Evolutionary conservation across 768 basidiomycete species (phyloP).

Genomic region (Botryobasidium botryosum): DNA sequence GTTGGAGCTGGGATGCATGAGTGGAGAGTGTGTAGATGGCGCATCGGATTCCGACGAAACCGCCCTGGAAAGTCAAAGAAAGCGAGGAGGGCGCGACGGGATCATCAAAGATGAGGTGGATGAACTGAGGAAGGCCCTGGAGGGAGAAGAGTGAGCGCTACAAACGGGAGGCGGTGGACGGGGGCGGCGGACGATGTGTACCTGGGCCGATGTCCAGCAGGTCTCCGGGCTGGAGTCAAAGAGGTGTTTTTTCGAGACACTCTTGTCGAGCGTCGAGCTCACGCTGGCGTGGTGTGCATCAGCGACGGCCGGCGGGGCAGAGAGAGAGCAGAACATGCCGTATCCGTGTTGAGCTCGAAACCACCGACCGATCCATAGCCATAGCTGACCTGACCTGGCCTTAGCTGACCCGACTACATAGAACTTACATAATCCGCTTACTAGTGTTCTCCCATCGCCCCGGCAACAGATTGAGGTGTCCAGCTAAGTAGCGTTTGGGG

Average conservation of each 20-base stretch:
- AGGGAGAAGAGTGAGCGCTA: background rate
- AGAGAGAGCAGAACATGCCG: too few species aligned
- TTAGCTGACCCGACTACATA: too few species aligned
- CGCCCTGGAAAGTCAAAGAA: constrained; percentile 65
- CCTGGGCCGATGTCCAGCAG: constrained; percentile 76
- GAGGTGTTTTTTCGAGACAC: constrained; percentile 50
- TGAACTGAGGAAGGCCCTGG: constrained; percentile 64
- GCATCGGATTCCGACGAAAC: constrained; percentile 62
- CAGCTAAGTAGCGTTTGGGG: too few species aligned
- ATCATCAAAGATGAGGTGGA: constrained; percentile 43
- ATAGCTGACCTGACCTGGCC: too few species aligned
- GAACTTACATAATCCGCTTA: too few species aligned
- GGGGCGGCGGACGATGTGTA: constrained; percentile 16
- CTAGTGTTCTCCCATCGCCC: too few species aligned
- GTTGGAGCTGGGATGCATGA: constrained; percentile 28
- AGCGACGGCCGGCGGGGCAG: too few species aligned
- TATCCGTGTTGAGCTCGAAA: too few species aligned
- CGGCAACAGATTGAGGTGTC: too few species aligned
- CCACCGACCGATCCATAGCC: too few species aligned
- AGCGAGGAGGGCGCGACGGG: constrained; percentile 40
- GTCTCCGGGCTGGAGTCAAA: constrained; percentile 59
- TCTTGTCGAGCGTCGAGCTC: constrained; percentile 63
- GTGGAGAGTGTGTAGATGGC: constrained; percentile 21
- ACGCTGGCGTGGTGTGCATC: too few species aligned
- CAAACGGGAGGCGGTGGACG: background rate